phyloP scores from a whole-genome alignment of 805 yeast species.

The Metschnikowia borealis region DNA sequence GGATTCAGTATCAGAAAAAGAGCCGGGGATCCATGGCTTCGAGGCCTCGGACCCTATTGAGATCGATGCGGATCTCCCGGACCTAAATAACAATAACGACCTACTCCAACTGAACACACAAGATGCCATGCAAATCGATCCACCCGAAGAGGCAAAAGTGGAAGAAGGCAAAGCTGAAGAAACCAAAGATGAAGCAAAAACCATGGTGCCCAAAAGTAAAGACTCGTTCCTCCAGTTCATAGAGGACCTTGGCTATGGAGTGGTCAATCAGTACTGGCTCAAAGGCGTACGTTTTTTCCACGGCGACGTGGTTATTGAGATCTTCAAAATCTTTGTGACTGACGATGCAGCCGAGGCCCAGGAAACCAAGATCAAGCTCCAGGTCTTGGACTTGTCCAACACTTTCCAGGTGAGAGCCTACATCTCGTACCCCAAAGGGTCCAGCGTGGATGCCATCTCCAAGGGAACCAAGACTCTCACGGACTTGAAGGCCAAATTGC shows the following conservation, averaged over 20 bases:
- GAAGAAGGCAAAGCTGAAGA: neutral
- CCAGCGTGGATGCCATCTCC: conserved; percentile 70
- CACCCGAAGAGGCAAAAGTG: neutral
- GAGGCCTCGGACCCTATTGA: neutral
- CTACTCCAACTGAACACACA: neutral
- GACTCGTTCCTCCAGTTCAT: conserved; percentile 44
- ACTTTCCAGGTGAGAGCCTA: conserved; percentile 59
- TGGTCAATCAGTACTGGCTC: conserved; percentile 57
- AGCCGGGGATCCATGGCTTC: neutral
- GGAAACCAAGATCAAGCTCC: conserved; percentile 28
- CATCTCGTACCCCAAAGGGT: conserved; percentile 65
- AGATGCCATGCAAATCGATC: conserved; percentile 6
- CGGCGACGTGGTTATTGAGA: conserved; percentile 57
- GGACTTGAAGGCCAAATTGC: conserved; percentile 58
- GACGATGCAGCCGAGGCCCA: conserved; percentile 26
- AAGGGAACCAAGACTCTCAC: conserved; percentile 62
- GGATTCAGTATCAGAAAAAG: neutral
- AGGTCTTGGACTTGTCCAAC: conserved; percentile 49
- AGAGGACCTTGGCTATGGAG: conserved; percentile 67
- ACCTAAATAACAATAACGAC: neutral
- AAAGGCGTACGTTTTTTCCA: conserved; percentile 61
- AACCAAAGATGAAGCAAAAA: too few relatives aligned
- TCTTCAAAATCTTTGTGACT: conserved; percentile 45
- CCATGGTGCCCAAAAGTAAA: conserved; percentile 10
- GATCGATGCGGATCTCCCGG: neutral